phyloP scores from a whole-genome alignment of 441 rosid genomes.

The Raphanus hybrid region DNA sequence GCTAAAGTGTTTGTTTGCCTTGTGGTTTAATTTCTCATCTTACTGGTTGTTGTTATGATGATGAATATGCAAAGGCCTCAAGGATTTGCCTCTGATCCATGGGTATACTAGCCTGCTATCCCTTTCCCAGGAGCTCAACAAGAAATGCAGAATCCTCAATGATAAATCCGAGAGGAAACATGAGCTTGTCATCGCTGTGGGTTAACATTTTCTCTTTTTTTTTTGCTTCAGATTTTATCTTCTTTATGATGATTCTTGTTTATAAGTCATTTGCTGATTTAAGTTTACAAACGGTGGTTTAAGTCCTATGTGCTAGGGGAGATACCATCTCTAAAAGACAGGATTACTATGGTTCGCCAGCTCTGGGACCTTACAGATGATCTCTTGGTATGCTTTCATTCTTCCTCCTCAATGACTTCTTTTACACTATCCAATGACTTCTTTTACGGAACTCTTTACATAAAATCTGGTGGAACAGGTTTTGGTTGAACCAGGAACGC shows the following conservation, averaged over 20 bases:
- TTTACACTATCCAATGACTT: background rate
- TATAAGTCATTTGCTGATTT: conserved; percentile 35
- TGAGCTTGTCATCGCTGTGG: conserved; percentile 95
- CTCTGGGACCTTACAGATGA: conserved; percentile 96
- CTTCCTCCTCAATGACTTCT: conserved; percentile 1
- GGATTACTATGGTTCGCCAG: conserved; percentile 84
- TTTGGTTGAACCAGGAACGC: conserved; percentile 91
- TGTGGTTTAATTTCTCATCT: conserved; percentile 20
- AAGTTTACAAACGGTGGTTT: conserved; percentile 28
- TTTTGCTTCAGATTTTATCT: background rate
- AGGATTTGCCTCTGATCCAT: conserved; percentile 83
- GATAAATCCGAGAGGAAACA: conserved; percentile 70
- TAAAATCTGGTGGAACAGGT: conserved; percentile 55
- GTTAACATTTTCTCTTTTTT: conserved; percentile 37
- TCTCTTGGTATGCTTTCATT: conserved; percentile 68
- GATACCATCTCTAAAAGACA: conserved; percentile 88
- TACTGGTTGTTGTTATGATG: background rate
- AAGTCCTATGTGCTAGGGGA: conserved; percentile 98
- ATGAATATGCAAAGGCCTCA: conserved; percentile 53
- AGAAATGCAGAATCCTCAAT: conserved; percentile 13
- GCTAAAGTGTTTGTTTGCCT: too few species aligned
- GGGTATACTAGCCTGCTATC: conserved; percentile 77
- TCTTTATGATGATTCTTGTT: conserved; percentile 5
- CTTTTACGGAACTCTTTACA: background rate
- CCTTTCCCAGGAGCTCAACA: conserved; percentile 55